Evolutionary conservation across 2,329 filamentous ascomycete species (phyloP), one percentile per base, ranked within the genome.

Genomic region (Aspergillus viridinutans): DNA sequence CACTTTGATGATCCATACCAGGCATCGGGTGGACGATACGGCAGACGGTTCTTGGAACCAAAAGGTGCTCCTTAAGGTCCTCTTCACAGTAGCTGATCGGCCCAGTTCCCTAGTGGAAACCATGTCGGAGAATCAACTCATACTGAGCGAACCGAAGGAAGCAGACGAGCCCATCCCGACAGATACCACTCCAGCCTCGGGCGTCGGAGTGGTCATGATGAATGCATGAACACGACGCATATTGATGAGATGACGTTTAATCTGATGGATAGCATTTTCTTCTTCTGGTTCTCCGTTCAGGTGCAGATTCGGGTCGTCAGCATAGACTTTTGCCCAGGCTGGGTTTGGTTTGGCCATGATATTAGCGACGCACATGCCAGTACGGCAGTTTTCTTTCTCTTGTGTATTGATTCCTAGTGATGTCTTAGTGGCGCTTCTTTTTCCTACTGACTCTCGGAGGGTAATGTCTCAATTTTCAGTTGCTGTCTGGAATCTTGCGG

Each of bases 71-170:
- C 61, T 74, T 45, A 75, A 75, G 52, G 65, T 72, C 3, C 64
- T 75, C 3, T 73, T 75, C 52, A 74, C 73, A 3, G 69, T 72
- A 12, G 60, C 64, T 3, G 70, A 70, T 35, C 66, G 64, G 48
- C 68, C 67, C 3, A 67, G 61, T 49, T 66, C 67, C 21, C 60
- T 74, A 23, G 61, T 68, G 23, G 71, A 73, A 53, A 70, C 66
- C 3, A 61, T 72, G 58, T 68, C 70, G 4, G 70, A 73, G 54
- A 69, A 70, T 50, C 64, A 69, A 32, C 65, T 68, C 17, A 64
- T 69, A 12, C 54, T 72, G 25, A 64, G 58, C 50, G 67, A 72
- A 52, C 61, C 69, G 9, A 66, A 63, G 47, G 58, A 55, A 43
- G 45, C 61, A 3, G 58, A 66, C 32, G 61, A 65, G 53, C 52